Evolutionary conservation across 1,139 yeast species (phyloP).

Genomic region (Candida buenavistaensis): DNA sequence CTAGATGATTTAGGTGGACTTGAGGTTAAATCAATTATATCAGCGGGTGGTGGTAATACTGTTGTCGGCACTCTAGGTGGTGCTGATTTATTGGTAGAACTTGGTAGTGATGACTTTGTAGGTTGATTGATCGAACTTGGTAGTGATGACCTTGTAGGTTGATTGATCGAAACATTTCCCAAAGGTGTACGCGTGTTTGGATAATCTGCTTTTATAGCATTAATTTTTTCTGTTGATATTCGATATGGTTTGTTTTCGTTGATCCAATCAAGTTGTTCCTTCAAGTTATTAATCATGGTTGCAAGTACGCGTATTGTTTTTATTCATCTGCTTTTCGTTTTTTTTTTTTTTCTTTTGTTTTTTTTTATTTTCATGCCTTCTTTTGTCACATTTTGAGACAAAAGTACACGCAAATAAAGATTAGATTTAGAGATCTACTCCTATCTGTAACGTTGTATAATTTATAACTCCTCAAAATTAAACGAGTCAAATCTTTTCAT

Average conservation of each 20-base stretch:
- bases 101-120: too few species aligned
- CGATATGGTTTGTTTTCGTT: conserved; percentile 12
- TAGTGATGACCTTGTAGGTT: too few species aligned
- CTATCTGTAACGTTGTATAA: too few species aligned
- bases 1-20: conserved; percentile 3
- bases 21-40: conserved; percentile 3
- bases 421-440: too few species aligned
- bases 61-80: not conserved
- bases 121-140: conserved; percentile 4
- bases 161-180: too few species aligned
- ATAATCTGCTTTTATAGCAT: conserved; percentile 18
- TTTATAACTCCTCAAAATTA: too few species aligned
- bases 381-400: too few species aligned
- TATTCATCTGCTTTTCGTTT: conserved; percentile 1
- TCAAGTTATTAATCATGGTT: conserved; percentile 13
- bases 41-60: not conserved
- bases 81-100: conserved; percentile 1
- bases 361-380: not conserved
- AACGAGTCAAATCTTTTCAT: too few species aligned
- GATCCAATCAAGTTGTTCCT: conserved; percentile 17
- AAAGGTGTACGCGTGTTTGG: too few species aligned
- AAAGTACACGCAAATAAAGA: too few species aligned
- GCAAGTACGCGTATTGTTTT: conserved; percentile 5
- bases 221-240: conserved; percentile 10
- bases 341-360: conserved; percentile 1